A percentile compares a stretch with the other conserved stretches of the same genome.
These are phyloP conservation scores for Chlorella variabilis DNA, from an alignment of 163 green algal genomes.

Conservation along the genomic window DNA sequence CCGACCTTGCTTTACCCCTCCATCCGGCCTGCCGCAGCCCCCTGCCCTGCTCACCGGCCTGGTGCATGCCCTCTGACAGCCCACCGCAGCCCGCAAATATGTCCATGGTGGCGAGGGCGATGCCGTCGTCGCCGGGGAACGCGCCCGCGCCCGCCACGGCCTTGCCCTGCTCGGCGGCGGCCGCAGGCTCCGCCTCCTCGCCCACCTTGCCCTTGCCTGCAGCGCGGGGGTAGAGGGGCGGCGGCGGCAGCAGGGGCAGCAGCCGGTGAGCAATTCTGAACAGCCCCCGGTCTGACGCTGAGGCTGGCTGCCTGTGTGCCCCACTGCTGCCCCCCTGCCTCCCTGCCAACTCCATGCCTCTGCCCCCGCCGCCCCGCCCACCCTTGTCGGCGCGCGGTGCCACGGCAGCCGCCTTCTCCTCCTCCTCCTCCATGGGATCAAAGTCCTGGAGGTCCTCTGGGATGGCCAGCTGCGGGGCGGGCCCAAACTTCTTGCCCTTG, in stretches of 20 bases:
- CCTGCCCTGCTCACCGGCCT: slow-evolving; percentile 75
- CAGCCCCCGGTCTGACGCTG: no score
- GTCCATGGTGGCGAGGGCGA: slow-evolving; percentile 86
- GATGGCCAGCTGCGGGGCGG: slow-evolving; percentile 32
- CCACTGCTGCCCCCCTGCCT: no score
- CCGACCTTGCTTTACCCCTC: no score
- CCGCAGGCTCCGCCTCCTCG: neutral
- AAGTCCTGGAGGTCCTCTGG: slow-evolving; percentile 27
- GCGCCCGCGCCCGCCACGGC: slow-evolving; percentile 29
- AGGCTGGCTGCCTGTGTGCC: no score
- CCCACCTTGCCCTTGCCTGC: slow-evolving; percentile 49
- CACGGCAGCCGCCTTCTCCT: slow-evolving; percentile 47
- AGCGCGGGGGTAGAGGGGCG: neutral
- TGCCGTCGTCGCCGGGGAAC: slow-evolving; percentile 49
- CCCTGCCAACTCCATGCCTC: no score
- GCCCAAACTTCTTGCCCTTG: slow-evolving; percentile 50
- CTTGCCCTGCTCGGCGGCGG: slow-evolving; percentile 4
- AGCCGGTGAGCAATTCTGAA: neutral
- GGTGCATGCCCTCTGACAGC: slow-evolving; percentile 94
- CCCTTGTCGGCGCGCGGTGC: slow-evolving; percentile 6
- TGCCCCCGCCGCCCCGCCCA: neutral
- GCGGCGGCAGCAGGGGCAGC: no score
- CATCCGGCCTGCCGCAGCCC: no score
- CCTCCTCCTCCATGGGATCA: neutral
- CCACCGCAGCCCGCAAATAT: slow-evolving; percentile 98